Percentiles rank a stretch among this genome's conserved stretches.
Evolutionary conservation across 2,329 filamentous ascomycete genomes (phyloP).

Genomic region (Aspergillus neoniger): DNA sequence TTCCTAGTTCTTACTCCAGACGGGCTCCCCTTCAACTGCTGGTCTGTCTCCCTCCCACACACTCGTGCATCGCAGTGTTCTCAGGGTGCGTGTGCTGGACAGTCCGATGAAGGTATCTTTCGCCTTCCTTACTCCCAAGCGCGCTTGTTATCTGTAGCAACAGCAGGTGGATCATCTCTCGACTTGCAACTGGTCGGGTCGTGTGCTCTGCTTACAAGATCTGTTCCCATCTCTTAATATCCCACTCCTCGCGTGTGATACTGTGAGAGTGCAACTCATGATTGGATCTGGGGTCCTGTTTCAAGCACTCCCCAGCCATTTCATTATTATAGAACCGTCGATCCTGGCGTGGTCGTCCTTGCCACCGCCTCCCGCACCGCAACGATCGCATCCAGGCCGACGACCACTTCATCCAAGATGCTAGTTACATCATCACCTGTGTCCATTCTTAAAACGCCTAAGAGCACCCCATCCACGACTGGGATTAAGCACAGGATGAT

Average conservation of each 20-base stretch:
- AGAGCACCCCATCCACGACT: slow-evolving; percentile 23
- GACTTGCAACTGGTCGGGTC: slow-evolving; percentile 17
- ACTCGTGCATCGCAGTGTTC: background rate
- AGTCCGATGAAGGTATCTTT: slow-evolving; percentile 21
- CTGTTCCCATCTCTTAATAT: slow-evolving; percentile 3
- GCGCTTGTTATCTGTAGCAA: slow-evolving; percentile 20
- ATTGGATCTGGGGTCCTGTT: slow-evolving; percentile 15
- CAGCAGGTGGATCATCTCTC: slow-evolving; percentile 16
- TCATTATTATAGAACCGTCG: slow-evolving; percentile 11
- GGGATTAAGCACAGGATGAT: slow-evolving; percentile 41
- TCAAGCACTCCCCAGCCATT: slow-evolving; percentile 9
- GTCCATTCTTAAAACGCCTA: slow-evolving; percentile 42
- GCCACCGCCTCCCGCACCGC: slow-evolving; percentile 31
- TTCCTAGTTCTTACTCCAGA: slow-evolving; percentile 8
- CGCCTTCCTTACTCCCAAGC: slow-evolving; percentile 1
- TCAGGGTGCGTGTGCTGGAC: slow-evolving; percentile 15
- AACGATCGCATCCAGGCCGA: slow-evolving; percentile 28
- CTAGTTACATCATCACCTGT: slow-evolving; percentile 33
- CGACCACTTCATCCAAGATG: slow-evolving; percentile 34
- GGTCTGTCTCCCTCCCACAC: background rate
- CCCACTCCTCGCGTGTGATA: slow-evolving; percentile 2
- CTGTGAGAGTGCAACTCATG: slow-evolving; percentile 25
- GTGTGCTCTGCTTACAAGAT: slow-evolving; percentile 18
- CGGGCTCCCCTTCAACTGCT: slow-evolving; percentile 2
- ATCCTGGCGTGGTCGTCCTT: slow-evolving; percentile 38